Percentiles rank a stretch among this genome's conserved stretches.
phyloP scores from a whole-genome alignment of 768 basidiomycete species.

The Boletus barrowsii region DNA sequence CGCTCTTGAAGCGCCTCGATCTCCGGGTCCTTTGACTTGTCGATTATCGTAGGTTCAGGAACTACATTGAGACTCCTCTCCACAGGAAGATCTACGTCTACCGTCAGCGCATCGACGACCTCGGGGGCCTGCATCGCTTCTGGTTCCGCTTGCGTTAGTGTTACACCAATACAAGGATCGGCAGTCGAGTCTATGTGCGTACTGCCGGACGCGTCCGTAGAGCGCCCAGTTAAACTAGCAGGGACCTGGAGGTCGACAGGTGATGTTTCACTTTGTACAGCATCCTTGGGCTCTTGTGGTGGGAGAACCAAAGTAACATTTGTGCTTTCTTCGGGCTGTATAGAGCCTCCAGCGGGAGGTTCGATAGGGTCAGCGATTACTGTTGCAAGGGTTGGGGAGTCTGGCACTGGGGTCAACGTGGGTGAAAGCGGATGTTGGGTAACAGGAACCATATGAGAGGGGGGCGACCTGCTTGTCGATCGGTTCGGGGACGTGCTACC shows the following conservation, averaged over 20 bases:
- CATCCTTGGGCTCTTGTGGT: background rate
- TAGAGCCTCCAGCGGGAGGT: background rate
- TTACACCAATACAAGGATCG: background rate
- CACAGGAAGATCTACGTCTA: background rate
- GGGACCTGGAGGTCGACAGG: background rate
- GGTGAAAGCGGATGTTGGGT: constrained; percentile 40
- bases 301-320: background rate
- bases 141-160: background rate
- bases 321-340: constrained; percentile 1
- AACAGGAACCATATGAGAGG: constrained; percentile 25
- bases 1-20: constrained; percentile 63
- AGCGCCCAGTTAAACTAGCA: background rate
- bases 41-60: background rate
- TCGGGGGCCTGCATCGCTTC: background rate
- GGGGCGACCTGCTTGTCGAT: constrained; percentile 43
- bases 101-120: background rate
- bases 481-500: constrained; percentile 36
- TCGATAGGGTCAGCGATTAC: background rate
- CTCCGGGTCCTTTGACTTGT: constrained; percentile 19
- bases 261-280: background rate
- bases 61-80: background rate
- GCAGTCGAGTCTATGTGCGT: background rate
- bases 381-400: constrained; percentile 30
- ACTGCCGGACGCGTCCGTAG: background rate
- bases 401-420: constrained; percentile 42